Evolutionary conservation across 2,329 filamentous ascomycete genomes (phyloP).

Genomic region (Intubia oerlemansii): DNA sequence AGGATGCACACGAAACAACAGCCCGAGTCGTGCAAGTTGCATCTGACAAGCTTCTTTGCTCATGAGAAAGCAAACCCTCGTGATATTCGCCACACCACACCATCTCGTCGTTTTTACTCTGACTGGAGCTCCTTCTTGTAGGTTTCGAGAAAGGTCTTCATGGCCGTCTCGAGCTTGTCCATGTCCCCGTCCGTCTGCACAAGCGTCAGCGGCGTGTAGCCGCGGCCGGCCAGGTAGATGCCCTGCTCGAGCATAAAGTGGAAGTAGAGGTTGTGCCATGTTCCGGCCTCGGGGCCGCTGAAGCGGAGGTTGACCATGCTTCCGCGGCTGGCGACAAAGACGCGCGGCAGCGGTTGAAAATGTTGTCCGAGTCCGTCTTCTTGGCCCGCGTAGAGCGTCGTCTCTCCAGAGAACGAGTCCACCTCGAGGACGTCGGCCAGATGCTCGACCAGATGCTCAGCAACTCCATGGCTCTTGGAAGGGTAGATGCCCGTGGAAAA

Average conservation of each 20-base stretch:
- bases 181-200: conserved; percentile 9
- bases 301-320: conserved; percentile 16
- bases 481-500: conserved; percentile 11
- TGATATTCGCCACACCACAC: too few species aligned
- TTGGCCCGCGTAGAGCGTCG: conserved; percentile 2
- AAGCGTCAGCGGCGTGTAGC: conserved; percentile 9
- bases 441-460: too few species aligned
- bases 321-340: conserved; percentile 11
- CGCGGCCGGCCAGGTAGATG: conserved; percentile 10
- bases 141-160: conserved; percentile 3
- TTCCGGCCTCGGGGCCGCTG: conserved; percentile 13
- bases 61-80: too few species aligned
- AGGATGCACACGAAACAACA: too few species aligned
- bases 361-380: too few species aligned
- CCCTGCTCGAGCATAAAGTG: conserved; percentile 10
- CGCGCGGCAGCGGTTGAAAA: conserved; percentile 3
- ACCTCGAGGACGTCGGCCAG: conserved; percentile 4
- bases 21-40: too few species aligned
- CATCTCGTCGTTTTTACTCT: too few species aligned
- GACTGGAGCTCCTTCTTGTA: conserved; percentile 3
- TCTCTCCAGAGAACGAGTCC: conserved; percentile 4
- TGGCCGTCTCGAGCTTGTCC: conserved; percentile 7
- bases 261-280: conserved; percentile 9
- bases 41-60: too few species aligned
- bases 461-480: conserved; percentile 6